A percentile compares a stretch with the other conserved stretches of the same genome.
Evolutionary conservation across 495 filamentous ascomycete species (phyloP).

Genomic region (Tuber borchii): DNA sequence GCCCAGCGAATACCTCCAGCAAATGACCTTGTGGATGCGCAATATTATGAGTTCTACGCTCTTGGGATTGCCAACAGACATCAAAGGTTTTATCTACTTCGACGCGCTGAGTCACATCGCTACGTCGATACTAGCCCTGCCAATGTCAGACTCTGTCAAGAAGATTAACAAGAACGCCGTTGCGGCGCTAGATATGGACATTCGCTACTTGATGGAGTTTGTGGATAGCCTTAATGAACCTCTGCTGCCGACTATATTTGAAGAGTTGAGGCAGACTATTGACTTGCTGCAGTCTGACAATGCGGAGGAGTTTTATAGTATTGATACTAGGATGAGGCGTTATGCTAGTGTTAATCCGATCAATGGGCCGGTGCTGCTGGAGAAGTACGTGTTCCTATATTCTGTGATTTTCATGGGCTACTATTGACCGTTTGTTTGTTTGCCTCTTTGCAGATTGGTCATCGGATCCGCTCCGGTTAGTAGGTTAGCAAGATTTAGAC

Average conservation of each 20-base stretch:
- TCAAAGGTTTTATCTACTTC: slow-evolving; percentile 96
- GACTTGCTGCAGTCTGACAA: slow-evolving; percentile 79
- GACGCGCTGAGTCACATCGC: slow-evolving; percentile 88
- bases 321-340: slow-evolving; percentile 76
- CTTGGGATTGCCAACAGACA: slow-evolving; percentile 81
- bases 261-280: slow-evolving; percentile 88
- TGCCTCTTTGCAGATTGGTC: slow-evolving; percentile 17
- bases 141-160: slow-evolving; percentile 69
- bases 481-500: slow-evolving; percentile 31
- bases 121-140: slow-evolving; percentile 77
- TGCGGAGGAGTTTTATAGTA: slow-evolving; percentile 90
- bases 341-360: slow-evolving; percentile 86
- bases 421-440: background rate
- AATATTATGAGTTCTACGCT: slow-evolving; percentile 95
- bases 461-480: slow-evolving; percentile 25
- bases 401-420: background rate
- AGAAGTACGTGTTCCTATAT: slow-evolving; percentile 59
- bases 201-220: slow-evolving; percentile 73
- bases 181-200: slow-evolving; percentile 69
- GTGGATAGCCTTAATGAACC: slow-evolving; percentile 72
- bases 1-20: slow-evolving; percentile 87
- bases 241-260: slow-evolving; percentile 75
- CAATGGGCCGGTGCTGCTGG: slow-evolving; percentile 75
- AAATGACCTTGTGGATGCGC: slow-evolving; percentile 82
- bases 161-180: slow-evolving; percentile 84